phyloP scores from a whole-genome alignment of 2,329 filamentous ascomycete species.

The Aspergillus neoniger region DNA sequence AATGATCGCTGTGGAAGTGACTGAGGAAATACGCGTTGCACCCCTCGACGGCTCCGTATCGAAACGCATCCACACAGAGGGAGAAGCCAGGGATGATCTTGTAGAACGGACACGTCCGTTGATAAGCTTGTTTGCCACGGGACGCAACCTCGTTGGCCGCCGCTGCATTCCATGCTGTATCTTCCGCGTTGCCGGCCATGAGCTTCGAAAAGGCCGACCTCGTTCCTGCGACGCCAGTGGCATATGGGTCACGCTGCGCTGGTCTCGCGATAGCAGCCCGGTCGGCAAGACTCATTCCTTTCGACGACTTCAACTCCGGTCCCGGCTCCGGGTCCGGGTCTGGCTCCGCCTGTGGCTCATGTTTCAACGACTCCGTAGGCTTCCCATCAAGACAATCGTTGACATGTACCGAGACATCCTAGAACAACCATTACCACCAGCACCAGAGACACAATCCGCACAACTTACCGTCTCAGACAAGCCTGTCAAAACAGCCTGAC shows the following conservation, averaged over 20 bases:
- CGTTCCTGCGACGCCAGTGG: conserved; percentile 44
- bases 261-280: conserved; percentile 71
- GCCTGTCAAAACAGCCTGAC: conserved; percentile 64
- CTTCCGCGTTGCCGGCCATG: conserved; percentile 90
- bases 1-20: conserved; percentile 98
- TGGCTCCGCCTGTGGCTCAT: conserved; percentile 10
- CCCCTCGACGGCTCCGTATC: conserved; percentile 89
- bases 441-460: not conserved
- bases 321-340: not conserved
- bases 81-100: conserved; percentile 93
- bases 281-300: conserved; percentile 59
- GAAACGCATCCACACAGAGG: conserved; percentile 93
- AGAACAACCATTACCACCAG: conserved; percentile 35
- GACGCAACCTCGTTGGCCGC: conserved; percentile 76
- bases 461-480: conserved; percentile 49
- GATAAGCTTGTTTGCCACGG: conserved; percentile 80
- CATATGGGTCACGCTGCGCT: conserved; percentile 78
- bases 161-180: conserved; percentile 84
- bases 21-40: conserved; percentile 95
- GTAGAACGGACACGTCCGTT: conserved; percentile 95
- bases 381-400: conserved; percentile 90
- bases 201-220: conserved; percentile 85
- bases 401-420: conserved; percentile 80
- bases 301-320: conserved; percentile 3
- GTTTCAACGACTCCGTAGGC: conserved; percentile 54